Evolutionary conservation across 306 rosid species (phyloP).

Genomic region (Fragaria nilgerrensis): DNA sequence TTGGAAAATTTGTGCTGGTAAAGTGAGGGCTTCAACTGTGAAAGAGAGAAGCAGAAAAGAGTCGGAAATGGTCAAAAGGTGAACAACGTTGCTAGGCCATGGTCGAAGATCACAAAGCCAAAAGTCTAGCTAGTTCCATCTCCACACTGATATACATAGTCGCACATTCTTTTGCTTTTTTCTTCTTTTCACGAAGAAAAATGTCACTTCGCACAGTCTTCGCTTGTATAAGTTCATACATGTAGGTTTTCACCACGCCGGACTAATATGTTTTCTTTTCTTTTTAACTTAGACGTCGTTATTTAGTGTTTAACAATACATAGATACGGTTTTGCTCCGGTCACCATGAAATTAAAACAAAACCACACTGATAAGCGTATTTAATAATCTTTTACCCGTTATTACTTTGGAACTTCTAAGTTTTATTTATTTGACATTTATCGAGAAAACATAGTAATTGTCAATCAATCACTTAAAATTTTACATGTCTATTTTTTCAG

Average conservation of each 20-base stretch:
- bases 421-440: too few species aligned
- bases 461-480: too few species aligned
- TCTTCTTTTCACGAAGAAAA: conserved; percentile 9
- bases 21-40: conserved; percentile 7
- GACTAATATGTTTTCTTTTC: too few species aligned
- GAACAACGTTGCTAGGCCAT: conserved; percentile 18
- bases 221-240: neutral
- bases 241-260: neutral
- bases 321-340: neutral
- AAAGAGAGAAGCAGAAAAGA: conserved; percentile 12
- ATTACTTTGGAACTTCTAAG: too few species aligned
- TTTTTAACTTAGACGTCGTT: neutral
- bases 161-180: conserved; percentile 6
- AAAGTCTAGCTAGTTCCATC: neutral
- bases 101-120: conserved; percentile 31
- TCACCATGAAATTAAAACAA: too few species aligned
- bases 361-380: too few species aligned
- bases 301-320: neutral
- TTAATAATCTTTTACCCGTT: neutral
- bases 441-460: too few species aligned
- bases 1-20: neutral
- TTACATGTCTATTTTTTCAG: neutral
- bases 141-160: neutral
- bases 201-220: neutral
- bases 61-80: conserved; percentile 44